phyloP scores from a whole-genome alignment of 306 rosid species.

The Pyrus betulifolia region DNA sequence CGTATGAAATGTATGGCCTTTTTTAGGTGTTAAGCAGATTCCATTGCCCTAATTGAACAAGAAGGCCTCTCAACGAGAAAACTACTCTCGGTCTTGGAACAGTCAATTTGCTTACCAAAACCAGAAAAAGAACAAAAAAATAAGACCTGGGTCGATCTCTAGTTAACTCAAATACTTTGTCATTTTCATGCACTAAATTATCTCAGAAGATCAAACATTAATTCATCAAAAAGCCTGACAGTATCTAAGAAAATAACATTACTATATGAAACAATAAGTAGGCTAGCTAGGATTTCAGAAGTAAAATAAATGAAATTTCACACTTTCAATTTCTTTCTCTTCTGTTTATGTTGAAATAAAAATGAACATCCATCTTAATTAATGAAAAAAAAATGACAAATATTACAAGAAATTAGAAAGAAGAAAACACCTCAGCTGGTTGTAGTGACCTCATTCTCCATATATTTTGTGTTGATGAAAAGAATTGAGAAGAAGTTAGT shows the following conservation, averaged over 20 bases:
- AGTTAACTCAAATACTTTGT: neutral
- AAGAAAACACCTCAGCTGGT: neutral
- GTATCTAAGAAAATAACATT: neutral
- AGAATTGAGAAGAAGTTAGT: neutral
- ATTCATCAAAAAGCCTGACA: neutral
- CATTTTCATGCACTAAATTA: neutral
- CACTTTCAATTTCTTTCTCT: neutral
- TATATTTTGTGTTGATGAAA: neutral
- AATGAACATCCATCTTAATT: too few species aligned
- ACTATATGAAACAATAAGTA: neutral
- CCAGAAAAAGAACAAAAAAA: neutral
- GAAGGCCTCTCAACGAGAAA: neutral
- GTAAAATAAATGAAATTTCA: neutral
- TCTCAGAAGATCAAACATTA: neutral
- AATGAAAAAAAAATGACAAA: neutral
- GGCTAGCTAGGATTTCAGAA: neutral
- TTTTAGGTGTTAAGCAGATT: neutral
- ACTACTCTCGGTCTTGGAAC: neutral
- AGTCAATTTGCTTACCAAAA: neutral
- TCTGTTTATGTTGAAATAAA: neutral
- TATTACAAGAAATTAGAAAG: neutral
- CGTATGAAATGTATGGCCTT: neutral
- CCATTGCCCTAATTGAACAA: conserved; percentile 6
- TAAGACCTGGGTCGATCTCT: neutral
- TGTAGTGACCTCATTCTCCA: neutral